These are phyloP conservation scores for Ogataea henricii DNA, from an alignment of 805 yeast genomes.

Conservation along the genomic window DNA sequence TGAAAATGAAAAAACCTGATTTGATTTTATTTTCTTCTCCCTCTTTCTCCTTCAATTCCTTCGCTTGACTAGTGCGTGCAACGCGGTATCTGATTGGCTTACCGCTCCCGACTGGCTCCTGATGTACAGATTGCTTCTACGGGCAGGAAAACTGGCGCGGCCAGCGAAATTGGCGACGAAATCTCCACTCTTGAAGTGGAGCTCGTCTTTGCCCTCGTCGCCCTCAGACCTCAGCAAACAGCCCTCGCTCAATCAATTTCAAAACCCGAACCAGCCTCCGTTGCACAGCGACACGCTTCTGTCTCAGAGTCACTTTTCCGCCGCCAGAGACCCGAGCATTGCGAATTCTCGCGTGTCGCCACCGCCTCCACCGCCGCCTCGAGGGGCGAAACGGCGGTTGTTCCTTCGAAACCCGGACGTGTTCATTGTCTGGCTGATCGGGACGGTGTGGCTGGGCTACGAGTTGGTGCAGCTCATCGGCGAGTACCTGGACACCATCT, in stretches of 20 bases:
- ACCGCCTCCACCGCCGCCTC: slow-evolving; percentile 1
- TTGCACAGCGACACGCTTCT: slow-evolving; percentile 1
- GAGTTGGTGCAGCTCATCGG: neutral
- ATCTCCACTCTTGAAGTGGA: neutral
- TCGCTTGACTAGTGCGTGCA: too few species aligned
- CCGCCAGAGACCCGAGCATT: neutral
- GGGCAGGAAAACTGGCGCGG: neutral
- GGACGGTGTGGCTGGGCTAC: neutral
- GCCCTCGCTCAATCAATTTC: slow-evolving; percentile 30
- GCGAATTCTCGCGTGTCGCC: too few species aligned
- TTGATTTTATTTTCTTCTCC: too few species aligned
- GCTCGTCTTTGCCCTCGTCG: neutral
- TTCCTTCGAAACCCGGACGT: neutral
- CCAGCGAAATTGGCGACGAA: neutral
- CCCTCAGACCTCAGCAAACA: slow-evolving; percentile 21
- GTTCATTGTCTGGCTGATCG: neutral
- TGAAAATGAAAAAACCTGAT: too few species aligned
- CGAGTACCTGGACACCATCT: slow-evolving; percentile 15
- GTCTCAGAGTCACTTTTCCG: neutral
- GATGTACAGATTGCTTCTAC: neutral
- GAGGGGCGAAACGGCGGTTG: neutral
- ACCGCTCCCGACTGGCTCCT: too few species aligned
- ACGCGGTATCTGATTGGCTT: too few species aligned
- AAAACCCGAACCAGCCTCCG: slow-evolving; percentile 23
- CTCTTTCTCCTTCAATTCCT: too few species aligned